Evolutionary conservation across 139 green algal species (phyloP), one percentile per base, ranked within the genome.

Genomic region (Closterium sp.): DNA sequence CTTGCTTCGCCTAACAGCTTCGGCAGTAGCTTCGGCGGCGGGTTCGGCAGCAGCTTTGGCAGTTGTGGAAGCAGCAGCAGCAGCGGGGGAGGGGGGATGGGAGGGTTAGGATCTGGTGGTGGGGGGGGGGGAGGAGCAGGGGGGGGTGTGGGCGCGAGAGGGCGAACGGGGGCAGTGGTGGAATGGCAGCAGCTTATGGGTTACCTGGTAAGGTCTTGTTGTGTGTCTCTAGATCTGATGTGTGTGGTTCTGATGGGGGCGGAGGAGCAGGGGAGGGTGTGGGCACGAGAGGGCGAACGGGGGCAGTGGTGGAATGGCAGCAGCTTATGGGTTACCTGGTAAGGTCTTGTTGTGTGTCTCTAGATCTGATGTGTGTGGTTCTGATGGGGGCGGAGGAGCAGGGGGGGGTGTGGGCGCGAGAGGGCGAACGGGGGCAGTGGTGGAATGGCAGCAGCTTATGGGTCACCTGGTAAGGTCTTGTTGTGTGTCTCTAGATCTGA

Each of bases 121-220:
- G 17, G 62, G 24, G 62, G 17, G 62, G 62, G 62, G 19, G 62
- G 62, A 24, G 62, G 62, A 27, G 62, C 17, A 24, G 62, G 62
- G 1, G 62, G 62, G 10, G 62, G 62, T 21, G 50, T 73, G 50
- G 50, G 50, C 4, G 50, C 24, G 10, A 73, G 50, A 73, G 50
- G 50, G 50, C 50, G 50, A 4, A 73, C 50, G 6, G 50, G 91
- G 3, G 91, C 91, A 31, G 91, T 93, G 30, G 91, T 93, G 21
- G 91, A 93, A 5, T 93, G 91, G 91, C 91, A 93, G 91, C 91
- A 93, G 91, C 85, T 91, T 19, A 93, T 91, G 85, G 91, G 91
- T 6, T 93, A 86, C n/a, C 85, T 93, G 28, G 91, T 93, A 93
- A 84, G 87, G 34, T 27, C 87, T 7, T 70, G 45, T 70, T 70